Evolutionary conservation across 192 early-diverging fungal species (phyloP).

Genomic region (Backusella luteola): DNA sequence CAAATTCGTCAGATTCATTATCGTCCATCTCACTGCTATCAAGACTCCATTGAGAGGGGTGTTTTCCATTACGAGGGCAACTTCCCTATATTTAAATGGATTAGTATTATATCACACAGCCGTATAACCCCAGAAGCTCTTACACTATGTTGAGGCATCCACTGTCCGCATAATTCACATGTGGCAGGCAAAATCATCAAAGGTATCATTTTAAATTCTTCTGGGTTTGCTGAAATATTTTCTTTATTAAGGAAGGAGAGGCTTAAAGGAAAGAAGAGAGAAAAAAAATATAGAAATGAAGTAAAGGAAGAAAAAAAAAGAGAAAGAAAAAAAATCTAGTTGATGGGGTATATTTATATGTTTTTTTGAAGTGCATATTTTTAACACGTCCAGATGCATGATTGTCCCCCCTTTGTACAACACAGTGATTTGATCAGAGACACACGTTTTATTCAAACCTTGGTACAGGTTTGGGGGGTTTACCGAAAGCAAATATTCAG

Average conservation of each 20-base stretch:
- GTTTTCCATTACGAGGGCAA: slow-evolving; percentile 33
- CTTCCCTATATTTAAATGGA: slow-evolving; percentile 5
- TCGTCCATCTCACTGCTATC: not conserved
- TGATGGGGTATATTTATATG: not conserved
- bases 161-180: slow-evolving; percentile 36
- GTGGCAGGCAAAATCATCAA: slow-evolving; percentile 31
- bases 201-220: not conserved
- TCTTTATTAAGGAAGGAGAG: not conserved
- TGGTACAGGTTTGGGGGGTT: not conserved
- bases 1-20: not conserved
- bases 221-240: not conserved
- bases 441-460: not conserved
- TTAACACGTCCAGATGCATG: not conserved
- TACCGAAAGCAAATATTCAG: not conserved
- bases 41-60: slow-evolving; percentile 30
- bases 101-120: not conserved
- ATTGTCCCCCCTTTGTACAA: not conserved
- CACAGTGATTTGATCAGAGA: not conserved
- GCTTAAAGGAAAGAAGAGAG: not conserved
- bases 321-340: not conserved
- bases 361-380: not conserved
- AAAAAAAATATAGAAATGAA: not conserved
- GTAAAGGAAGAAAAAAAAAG: not conserved
- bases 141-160: slow-evolving; percentile 36
- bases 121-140: not conserved